These are phyloP conservation scores for Cyclotella choctawhatcheeana DNA, from an alignment of 108 stramenopile species.

Conservation along the genomic window DNA sequence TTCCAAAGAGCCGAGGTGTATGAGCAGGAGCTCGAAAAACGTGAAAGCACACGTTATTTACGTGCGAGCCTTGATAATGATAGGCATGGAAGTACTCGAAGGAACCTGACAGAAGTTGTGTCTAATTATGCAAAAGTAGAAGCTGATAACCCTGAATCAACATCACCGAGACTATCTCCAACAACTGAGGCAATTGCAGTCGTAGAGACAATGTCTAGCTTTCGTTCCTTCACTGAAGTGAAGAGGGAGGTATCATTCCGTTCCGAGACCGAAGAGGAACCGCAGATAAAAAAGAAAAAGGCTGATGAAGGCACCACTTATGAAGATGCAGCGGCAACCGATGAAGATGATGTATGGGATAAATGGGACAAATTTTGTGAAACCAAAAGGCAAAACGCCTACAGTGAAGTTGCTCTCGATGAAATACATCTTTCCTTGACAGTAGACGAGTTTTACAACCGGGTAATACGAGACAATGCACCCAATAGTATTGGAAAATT, in stretches of 20 bases:
- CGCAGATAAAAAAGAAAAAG: neutral
- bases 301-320: neutral
- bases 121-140: neutral
- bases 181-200: conserved; percentile 36
- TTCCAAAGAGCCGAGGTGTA: conserved; percentile 45
- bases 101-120: too few species aligned
- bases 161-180: conserved; percentile 24
- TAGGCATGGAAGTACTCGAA: conserved; percentile 18
- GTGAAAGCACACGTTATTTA: conserved; percentile 25
- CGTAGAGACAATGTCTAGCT: conserved; percentile 42
- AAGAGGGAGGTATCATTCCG: conserved; percentile 24
- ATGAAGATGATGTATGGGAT: conserved; percentile 13
- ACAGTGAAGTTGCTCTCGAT: conserved; percentile 34
- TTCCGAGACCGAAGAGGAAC: neutral
- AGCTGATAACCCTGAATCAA: neutral
- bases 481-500: conserved; percentile 52
- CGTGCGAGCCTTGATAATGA: neutral
- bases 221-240: conserved; percentile 31
- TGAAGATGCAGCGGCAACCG: neutral
- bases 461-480: conserved; percentile 66
- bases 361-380: conserved; percentile 29
- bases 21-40: conserved; percentile 40
- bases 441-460: conserved; percentile 59
- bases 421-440: conserved; percentile 35
- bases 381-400: conserved; percentile 33